Base-by-base conservation (phyloP, 352 stramenopile species). In the Labyrinthula sp. region DNA sequence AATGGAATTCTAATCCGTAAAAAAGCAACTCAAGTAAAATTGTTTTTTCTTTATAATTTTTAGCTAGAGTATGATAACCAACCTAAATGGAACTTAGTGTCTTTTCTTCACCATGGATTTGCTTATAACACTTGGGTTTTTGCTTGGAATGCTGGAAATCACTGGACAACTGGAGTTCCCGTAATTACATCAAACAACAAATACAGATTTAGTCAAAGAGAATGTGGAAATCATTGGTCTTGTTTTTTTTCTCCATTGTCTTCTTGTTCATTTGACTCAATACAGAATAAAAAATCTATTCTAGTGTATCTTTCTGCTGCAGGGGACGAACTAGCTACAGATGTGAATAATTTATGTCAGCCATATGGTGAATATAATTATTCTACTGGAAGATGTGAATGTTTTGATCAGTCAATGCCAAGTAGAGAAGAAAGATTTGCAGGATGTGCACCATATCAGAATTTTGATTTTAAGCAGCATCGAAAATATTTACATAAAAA, bases 121-220 rank as follows among this genome's bases (percentile, higher is more conserved):
- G 43, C 43, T 0, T 52, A 52, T 35, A 52, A 52, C 23, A 21
- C 43, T 1, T 52, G 23, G 18, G 43, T 52, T 10, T 47, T 52
- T 47, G 15, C 43, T 3, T 52, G 17, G 18, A 50, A 15, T 15
- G 33, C 34, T 6, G 12, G 2, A 3, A 52, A 52, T 15, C 43
- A 52, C 43, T 52, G 43, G 43, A 8, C 12, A 17, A 9, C 30
- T n/a, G 43, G 43, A 5, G 23, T 52, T 5, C 43, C 43, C 9
- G 43, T 52, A 8, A 9, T 52, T 5, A 17, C 6, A n/a, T 31
- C 31, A 23, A 52, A 52, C 34, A 35, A 7, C 1, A 55, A 54
- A 12, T 52, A 52, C 34, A 9, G 43, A 10, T 52, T 52, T 15
- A 27, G 31, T 10, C 31, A 52, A 5, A 12, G 7, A 9, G 14